These are phyloP conservation scores for Hamamelis virginiana DNA, from an alignment of 164 flowering plant genomes.

Conservation along the genomic window DNA sequence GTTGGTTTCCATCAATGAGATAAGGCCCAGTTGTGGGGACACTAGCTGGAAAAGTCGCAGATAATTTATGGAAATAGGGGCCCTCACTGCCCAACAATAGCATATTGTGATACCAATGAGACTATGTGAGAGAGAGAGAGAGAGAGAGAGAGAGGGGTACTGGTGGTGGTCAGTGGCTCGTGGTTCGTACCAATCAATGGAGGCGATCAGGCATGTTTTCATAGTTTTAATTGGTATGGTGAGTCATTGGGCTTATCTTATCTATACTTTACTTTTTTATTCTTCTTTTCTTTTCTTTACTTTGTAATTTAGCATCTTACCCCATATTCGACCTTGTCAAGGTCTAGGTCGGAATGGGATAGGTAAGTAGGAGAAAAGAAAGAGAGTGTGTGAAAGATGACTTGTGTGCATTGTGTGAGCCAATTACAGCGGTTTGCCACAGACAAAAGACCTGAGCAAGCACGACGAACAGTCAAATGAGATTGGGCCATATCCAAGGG, in stretches of 20 bases:
- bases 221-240: constrained; percentile 7
- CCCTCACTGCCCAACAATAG: constrained; percentile 13
- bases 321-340: constrained; percentile 11
- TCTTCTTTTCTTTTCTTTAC: constrained; percentile 1
- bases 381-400: not conserved
- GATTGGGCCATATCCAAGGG: too few species aligned
- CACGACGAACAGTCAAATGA: too few species aligned
- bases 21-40: constrained; percentile 5
- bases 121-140: not conserved
- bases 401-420: too few species aligned
- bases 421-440: too few species aligned
- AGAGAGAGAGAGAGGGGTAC: constrained; percentile 6
- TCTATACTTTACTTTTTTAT: constrained; percentile 2
- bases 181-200: constrained; percentile 12
- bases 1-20: constrained; percentile 3
- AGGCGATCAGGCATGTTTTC: not conserved
- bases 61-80: constrained; percentile 12
- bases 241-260: constrained; percentile 29
- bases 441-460: too few species aligned
- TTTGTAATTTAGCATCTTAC: not conserved
- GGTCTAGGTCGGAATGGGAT: constrained; percentile 4
- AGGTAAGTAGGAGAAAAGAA: not conserved
- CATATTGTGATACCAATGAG: constrained; percentile 19
- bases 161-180: not conserved
- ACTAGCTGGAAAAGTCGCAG: not conserved